Percentiles rank a stretch among this genome's conserved stretches.
These are phyloP conservation scores for Fusarium dimerum DNA, from an alignment of 2,329 filamentous ascomycete species.

Conservation along the genomic window DNA sequence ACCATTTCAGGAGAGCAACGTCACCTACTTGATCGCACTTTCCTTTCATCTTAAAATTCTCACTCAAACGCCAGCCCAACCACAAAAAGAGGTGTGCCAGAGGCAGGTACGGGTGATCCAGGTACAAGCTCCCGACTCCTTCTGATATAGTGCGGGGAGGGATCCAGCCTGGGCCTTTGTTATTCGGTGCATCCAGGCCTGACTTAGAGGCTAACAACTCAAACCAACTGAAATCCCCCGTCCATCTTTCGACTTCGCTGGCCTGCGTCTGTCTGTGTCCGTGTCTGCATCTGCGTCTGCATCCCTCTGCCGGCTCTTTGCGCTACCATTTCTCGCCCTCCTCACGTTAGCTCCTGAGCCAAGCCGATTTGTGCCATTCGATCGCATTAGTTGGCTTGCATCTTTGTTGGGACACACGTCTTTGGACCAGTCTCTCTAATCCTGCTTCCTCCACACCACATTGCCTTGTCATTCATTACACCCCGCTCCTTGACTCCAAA, in stretches of 20 bases:
- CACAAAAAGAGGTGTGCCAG: conserved; percentile 10
- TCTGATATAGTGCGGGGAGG: conserved; percentile 19
- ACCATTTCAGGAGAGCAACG: background rate
- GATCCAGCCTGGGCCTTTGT: too few species aligned
- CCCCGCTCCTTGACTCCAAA: conserved; percentile 13
- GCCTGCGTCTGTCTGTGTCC: too few species aligned
- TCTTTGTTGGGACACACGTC: conserved; percentile 12
- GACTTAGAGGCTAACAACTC: too few species aligned
- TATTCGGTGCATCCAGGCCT: too few species aligned
- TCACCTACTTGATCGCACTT: background rate
- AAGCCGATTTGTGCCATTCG: conserved; percentile 5
- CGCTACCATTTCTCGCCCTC: background rate
- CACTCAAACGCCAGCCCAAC: background rate
- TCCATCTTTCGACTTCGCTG: too few species aligned
- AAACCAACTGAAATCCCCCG: too few species aligned
- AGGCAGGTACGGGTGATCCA: conserved; percentile 21
- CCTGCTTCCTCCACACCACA: conserved; percentile 2
- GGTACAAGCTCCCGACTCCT: conserved; percentile 12
- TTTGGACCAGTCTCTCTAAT: conserved; percentile 8
- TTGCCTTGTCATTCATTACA: conserved; percentile 16
- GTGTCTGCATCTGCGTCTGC: too few species aligned
- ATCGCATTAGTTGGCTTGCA: conserved; percentile 17
- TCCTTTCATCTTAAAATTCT: background rate
- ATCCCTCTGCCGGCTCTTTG: too few species aligned
- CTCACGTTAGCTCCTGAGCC: conserved; percentile 10